Evolutionary conservation across 164 flowering plant genomes (phyloP), one percentile per base, ranked within the genome.

Genomic region (Nymphaea colorata): DNA sequence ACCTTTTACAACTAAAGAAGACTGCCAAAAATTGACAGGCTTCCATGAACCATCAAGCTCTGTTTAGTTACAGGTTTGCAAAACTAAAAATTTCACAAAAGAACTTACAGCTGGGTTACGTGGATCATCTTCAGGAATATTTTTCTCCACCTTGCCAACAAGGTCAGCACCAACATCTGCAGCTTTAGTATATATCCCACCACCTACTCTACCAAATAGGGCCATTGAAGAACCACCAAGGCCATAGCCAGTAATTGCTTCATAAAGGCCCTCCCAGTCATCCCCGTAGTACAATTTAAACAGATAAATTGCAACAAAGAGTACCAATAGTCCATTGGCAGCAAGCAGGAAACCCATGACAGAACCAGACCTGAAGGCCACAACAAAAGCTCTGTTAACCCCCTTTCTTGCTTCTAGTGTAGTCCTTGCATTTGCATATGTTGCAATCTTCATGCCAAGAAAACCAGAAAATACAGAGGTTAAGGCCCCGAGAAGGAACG

Each of bases 191-290:
- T 70, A 71, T 44, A 71, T 66, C 16, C 69, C 69, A 11, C 70
- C 70, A 0, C 74, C 74, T 18, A 72, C 74, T 72, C 74, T 57
- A 25, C 74, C 74, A 64, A 25, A 72, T n/a, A 72, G 71, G 15
- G 75, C 75, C 74, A 72, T 72, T 25, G 75, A 72, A 57, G 75
- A 71, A 36, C 73, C 73, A 6, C 73, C 73, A 61, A 71, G 73
- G n/a, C 73, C 73, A 61, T 71, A 71, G 14, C 75, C 75, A 64
- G 75, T 72, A n/a, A 72, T 72, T 16, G 75, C 36, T 41, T 72
- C 75, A 64, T 41, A 72, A 41, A 72, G 75, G 2, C 75, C 75
- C 45, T 72, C 75, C 75, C 75, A 72, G 44, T 72, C 75, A 68
- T 72, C 67, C 7, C 71, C 75, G 55, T 72, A 72, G 62, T 72